Conservation (phyloP, 768 basidiomycete species). For the Butyriboletus loyo region DNA sequence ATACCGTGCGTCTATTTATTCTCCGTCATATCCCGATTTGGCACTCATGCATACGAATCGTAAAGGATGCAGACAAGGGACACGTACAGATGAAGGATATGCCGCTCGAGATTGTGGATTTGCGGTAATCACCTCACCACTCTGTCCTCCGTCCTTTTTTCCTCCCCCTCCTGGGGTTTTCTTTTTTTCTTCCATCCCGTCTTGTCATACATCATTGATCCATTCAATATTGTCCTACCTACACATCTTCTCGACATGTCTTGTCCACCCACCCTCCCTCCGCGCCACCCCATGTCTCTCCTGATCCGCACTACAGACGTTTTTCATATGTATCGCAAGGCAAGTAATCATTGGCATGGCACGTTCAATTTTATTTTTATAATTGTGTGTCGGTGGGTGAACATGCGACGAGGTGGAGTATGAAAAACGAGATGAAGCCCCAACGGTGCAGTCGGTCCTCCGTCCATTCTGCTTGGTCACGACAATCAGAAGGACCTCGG, state of each 20-base stretch:
- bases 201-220: background rate
- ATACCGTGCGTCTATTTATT: constrained; percentile 58
- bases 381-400: too few relatives aligned
- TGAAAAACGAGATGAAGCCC: too few relatives aligned
- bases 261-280: background rate
- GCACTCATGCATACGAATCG: background rate
- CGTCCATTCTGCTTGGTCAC: too few relatives aligned
- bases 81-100: constrained; percentile 78
- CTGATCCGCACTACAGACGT: background rate
- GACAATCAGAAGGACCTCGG: too few relatives aligned
- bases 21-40: background rate
- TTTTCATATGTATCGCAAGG: constrained; percentile 10
- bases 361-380: background rate
- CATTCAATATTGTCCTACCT: background rate
- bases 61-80: constrained; percentile 78
- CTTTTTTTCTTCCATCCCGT: background rate
- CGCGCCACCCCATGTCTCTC: background rate
- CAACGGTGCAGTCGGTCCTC: too few relatives aligned
- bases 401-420: too few relatives aligned
- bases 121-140: constrained; percentile 41
- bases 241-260: background rate
- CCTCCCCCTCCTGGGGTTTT: too few relatives aligned
- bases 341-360: constrained; percentile 2
- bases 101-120: constrained; percentile 79
- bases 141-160: too few relatives aligned